phyloP scores from a whole-genome alignment of 306 rosid genomes.

The Quercus bicolor region DNA sequence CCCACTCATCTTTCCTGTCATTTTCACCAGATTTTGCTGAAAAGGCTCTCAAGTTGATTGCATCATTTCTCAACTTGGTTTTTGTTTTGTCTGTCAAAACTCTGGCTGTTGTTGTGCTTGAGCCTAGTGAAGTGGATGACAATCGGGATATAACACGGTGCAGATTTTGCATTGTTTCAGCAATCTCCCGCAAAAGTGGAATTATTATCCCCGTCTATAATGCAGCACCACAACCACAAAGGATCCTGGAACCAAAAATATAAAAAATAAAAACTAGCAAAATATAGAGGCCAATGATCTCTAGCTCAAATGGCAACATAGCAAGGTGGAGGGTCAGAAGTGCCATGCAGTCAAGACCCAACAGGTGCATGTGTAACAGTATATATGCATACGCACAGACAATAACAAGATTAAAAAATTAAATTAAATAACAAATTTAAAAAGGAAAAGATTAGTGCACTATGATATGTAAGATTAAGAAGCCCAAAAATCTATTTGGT shows the following conservation, averaged over 20 bases:
- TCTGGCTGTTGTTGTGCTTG: conserved; percentile 18
- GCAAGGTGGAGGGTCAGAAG: too few species aligned
- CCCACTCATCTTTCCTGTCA: conserved; percentile 33
- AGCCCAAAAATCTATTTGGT: too few species aligned
- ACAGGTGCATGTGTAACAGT: too few species aligned
- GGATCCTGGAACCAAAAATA: background rate
- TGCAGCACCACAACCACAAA: background rate
- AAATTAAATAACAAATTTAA: too few species aligned
- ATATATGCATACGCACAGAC: too few species aligned
- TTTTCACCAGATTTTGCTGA: conserved; percentile 39
- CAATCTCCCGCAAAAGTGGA: background rate
- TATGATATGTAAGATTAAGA: too few species aligned
- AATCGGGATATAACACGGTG: conserved; percentile 33
- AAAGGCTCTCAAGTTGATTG: conserved; percentile 14
- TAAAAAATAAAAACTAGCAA: background rate
- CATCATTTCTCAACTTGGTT: background rate
- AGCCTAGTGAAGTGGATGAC: conserved; percentile 21
- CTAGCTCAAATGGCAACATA: too few species aligned
- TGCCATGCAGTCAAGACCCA: too few species aligned
- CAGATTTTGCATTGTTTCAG: conserved; percentile 35
- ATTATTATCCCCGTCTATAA: background rate
- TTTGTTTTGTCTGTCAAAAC: conserved; percentile 26
- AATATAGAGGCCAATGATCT: background rate
- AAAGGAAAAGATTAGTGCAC: too few species aligned
- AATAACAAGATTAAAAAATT: too few species aligned